These are phyloP conservation scores for Polyporus arcularius DNA, from an alignment of 768 basidiomycete species.

Conservation along the genomic window DNA sequence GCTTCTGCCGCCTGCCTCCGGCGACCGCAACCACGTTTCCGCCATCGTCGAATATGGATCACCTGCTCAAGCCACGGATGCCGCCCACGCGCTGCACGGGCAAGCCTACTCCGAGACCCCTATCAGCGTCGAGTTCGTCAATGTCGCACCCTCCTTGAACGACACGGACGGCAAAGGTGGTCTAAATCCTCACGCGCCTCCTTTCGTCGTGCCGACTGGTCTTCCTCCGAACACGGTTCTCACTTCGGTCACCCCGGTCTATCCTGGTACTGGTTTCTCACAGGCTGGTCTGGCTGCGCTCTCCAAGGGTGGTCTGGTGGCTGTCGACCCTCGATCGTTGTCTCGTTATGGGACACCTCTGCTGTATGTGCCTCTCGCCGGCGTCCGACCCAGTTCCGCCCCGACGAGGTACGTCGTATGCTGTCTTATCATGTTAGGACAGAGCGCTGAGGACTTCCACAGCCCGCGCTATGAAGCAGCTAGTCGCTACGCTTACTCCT, in stretches of 20 bases:
- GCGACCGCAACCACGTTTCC: slow-evolving; percentile 43
- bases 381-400: slow-evolving; percentile 29
- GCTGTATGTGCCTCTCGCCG: slow-evolving; percentile 21
- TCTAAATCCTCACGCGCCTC: slow-evolving; percentile 36
- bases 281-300: slow-evolving; percentile 11
- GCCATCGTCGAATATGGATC: slow-evolving; percentile 67
- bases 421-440: not conserved
- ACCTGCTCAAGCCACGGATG: slow-evolving; percentile 59
- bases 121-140: slow-evolving; percentile 40
- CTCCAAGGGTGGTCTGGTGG: slow-evolving; percentile 14
- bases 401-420: slow-evolving; percentile 22
- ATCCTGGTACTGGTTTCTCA: slow-evolving; percentile 12
- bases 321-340: slow-evolving; percentile 18
- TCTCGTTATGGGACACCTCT: slow-evolving; percentile 19
- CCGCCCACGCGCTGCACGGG: slow-evolving; percentile 58
- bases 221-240: slow-evolving; percentile 5
- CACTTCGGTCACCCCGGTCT: slow-evolving; percentile 14
- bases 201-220: slow-evolving; percentile 27
- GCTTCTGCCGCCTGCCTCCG: slow-evolving; percentile 40
- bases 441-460: not conserved
- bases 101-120: slow-evolving; percentile 59
- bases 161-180: slow-evolving; percentile 21
- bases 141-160: slow-evolving; percentile 2
- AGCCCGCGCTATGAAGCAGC: slow-evolving; percentile 15
- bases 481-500: not conserved